Evolutionary conservation across 2,329 filamentous ascomycete genomes (phyloP).

Genomic region (Alternaria triticina): DNA sequence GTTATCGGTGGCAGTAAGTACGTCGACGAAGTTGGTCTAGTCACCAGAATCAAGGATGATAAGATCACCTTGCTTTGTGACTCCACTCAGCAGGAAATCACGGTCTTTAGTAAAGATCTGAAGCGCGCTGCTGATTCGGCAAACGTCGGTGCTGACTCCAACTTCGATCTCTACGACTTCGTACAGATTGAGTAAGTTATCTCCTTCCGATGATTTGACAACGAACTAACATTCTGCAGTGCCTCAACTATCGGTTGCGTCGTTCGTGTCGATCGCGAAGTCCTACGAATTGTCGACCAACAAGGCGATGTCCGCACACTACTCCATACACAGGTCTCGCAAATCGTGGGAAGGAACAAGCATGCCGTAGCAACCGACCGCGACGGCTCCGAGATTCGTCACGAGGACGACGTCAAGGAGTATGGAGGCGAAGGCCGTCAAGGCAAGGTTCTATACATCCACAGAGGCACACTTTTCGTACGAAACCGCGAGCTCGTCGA

Average conservation of each 20-base stretch:
- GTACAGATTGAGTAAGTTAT: constrained; percentile 81
- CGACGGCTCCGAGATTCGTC: constrained; percentile 89
- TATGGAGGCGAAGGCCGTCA: constrained; percentile 82
- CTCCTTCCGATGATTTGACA: not conserved
- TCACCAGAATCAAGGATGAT: constrained; percentile 91
- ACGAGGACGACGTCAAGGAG: constrained; percentile 92
- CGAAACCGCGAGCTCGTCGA: constrained; percentile 84
- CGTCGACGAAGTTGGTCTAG: constrained; percentile 94
- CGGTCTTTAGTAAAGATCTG: constrained; percentile 96
- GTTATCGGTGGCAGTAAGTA: constrained; percentile 96
- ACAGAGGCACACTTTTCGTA: constrained; percentile 89
- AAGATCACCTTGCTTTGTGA: constrained; percentile 92
- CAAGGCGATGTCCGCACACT: constrained; percentile 81
- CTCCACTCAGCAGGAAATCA: constrained; percentile 90
- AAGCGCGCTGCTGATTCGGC: constrained; percentile 92
- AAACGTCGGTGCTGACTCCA: constrained; percentile 81
- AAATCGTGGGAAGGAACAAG: constrained; percentile 82
- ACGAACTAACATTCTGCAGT: constrained; percentile 44
- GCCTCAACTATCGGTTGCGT: constrained; percentile 90
- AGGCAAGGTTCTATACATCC: constrained; percentile 91
- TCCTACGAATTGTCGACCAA: constrained; percentile 87
- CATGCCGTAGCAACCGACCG: constrained; percentile 90
- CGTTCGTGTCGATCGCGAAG: constrained; percentile 94
- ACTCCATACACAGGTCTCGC: constrained; percentile 89
- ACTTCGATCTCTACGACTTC: constrained; percentile 90